Percentiles rank a stretch among this genome's conserved stretches.
These are phyloP conservation scores for Penicillium sp. DNA, from an alignment of 2,329 filamentous ascomycete species.

Conservation along the genomic window DNA sequence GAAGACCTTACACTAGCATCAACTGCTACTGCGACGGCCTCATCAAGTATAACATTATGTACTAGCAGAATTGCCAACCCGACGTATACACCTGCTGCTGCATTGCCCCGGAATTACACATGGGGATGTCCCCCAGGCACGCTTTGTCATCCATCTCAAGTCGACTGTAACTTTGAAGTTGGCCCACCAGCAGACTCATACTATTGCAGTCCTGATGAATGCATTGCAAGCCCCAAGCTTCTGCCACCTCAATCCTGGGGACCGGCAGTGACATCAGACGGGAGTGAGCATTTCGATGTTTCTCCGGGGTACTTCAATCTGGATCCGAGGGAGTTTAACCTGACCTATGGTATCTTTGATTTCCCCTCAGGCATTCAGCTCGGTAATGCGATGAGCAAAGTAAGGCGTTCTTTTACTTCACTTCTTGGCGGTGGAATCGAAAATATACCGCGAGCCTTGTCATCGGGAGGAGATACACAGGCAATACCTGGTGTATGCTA, in stretches of 20 bases:
- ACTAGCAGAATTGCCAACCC: slow-evolving; percentile 25
- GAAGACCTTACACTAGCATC: neutral
- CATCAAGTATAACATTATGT: slow-evolving; percentile 21
- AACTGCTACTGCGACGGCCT: neutral
- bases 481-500: slow-evolving; percentile 50
- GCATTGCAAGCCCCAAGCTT: slow-evolving; percentile 30
- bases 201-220: slow-evolving; percentile 37
- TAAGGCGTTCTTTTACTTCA: neutral
- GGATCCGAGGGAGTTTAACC: slow-evolving; percentile 58
- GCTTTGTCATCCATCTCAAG: slow-evolving; percentile 34
- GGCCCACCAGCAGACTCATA: slow-evolving; percentile 37
- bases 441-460: neutral
- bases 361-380: slow-evolving; percentile 20
- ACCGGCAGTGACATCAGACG: slow-evolving; percentile 17
- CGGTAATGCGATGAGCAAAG: neutral
- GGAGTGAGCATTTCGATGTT: slow-evolving; percentile 47
- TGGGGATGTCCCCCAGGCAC: slow-evolving; percentile 45
- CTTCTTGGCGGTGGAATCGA: neutral
- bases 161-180: slow-evolving; percentile 36
- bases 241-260: slow-evolving; percentile 23
- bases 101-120: slow-evolving; percentile 27
- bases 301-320: slow-evolving; percentile 61
- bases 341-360: slow-evolving; percentile 60
- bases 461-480: neutral
- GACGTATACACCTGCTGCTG: slow-evolving; percentile 22